These are phyloP conservation scores for Calonectria hongkongensis DNA, from an alignment of 2,329 filamentous ascomycete species.

Conservation along the genomic window DNA sequence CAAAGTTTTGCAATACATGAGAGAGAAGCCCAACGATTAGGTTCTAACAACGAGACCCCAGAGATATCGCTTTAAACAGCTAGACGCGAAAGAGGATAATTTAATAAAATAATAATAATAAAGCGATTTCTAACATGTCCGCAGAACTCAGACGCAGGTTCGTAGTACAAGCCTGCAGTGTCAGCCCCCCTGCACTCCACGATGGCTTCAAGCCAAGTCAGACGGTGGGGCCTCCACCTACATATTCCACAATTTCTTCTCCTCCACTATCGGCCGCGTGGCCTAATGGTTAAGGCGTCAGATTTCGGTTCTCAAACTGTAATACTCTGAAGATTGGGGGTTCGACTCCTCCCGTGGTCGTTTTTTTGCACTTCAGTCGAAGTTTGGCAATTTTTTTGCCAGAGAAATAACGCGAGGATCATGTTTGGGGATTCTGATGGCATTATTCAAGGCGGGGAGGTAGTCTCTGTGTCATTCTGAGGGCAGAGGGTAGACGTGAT, in stretches of 20 bases:
- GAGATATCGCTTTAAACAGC: no score
- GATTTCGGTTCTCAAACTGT: constrained; percentile 11
- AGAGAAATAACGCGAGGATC: not conserved
- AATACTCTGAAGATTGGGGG: constrained; percentile 20
- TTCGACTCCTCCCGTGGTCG: constrained; percentile 26
- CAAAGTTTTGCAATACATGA: no score
- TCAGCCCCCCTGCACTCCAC: not conserved
- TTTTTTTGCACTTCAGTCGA: not conserved
- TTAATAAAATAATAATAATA: no score
- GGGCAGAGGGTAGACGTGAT: no score
- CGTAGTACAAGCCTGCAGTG: no score
- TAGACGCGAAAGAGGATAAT: no score
- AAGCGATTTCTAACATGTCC: no score
- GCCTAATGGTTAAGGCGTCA: constrained; percentile 27
- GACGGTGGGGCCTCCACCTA: not conserved
- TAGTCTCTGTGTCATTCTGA: no score
- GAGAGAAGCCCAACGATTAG: no score
- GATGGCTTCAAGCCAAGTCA: not conserved
- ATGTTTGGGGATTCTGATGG: not conserved
- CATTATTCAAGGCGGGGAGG: no score
- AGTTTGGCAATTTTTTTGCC: not conserved
- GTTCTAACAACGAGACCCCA: no score
- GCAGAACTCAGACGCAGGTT: no score
- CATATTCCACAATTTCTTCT: not conserved
- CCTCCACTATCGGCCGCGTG: constrained; percentile 8